Conservation (phyloP, 768 basidiomycete species). For the Megacollybia marginata region DNA sequence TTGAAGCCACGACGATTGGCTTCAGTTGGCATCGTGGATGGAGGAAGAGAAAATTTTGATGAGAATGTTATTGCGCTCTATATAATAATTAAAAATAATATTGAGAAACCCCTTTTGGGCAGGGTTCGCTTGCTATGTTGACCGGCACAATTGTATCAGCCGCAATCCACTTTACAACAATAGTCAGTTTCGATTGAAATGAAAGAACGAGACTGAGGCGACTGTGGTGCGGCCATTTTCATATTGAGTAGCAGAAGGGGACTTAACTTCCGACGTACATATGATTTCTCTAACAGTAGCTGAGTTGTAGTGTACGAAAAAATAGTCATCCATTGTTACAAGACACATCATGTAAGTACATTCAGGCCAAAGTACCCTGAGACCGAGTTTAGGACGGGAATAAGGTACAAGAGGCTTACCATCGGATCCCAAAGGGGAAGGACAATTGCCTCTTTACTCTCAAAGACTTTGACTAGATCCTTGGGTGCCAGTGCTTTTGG, state of each 20-base stretch:
- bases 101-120: no score
- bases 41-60: not conserved
- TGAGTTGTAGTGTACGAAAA: not conserved
- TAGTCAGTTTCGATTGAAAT: no score
- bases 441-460: slow-evolving; percentile 54
- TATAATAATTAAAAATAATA: not conserved
- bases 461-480: slow-evolving; percentile 76
- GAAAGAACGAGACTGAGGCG: no score
- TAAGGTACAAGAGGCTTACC: slow-evolving; percentile 34
- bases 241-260: no score
- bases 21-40: not conserved
- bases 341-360: no score
- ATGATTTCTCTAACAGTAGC: not conserved
- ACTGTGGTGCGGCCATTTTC: no score
- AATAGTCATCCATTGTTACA: no score
- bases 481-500: slow-evolving; percentile 74
- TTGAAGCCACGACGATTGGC: not conserved
- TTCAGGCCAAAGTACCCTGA: slow-evolving; percentile 21
- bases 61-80: no score
- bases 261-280: no score
- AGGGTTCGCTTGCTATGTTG: no score
- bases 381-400: not conserved
- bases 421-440: slow-evolving; percentile 93
- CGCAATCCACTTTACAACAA: no score
- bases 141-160: no score